Conservation (phyloP, 257 asterid species). For the Leptodermis oblonga region DNA sequence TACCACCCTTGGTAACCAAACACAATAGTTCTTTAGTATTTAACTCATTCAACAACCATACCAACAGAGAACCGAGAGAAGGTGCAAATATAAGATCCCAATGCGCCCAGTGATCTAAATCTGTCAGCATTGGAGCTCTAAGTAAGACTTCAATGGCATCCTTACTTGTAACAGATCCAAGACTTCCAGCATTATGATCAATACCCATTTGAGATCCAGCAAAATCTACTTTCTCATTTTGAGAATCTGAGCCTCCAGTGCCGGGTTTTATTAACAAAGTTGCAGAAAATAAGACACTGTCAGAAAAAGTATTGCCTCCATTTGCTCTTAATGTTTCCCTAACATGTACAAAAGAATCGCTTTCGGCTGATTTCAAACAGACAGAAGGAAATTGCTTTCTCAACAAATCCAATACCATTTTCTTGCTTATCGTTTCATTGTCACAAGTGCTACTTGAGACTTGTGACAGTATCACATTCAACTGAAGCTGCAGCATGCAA, state of each 20-base stretch:
- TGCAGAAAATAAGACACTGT: slow-evolving; percentile 63
- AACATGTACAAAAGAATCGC: slow-evolving; percentile 30
- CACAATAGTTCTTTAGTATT: slow-evolving; percentile 64
- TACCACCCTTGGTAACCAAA: slow-evolving; percentile 74
- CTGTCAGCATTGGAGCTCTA: slow-evolving; percentile 85
- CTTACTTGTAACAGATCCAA: slow-evolving; percentile 47
- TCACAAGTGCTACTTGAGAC: slow-evolving; percentile 48
- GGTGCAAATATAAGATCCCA: slow-evolving; percentile 87
- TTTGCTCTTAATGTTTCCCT: slow-evolving; percentile 31
- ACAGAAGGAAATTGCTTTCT: slow-evolving; percentile 72
- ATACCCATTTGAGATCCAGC: slow-evolving; percentile 22
- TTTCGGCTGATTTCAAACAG: slow-evolving; percentile 52
- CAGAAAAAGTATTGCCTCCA: slow-evolving; percentile 32
- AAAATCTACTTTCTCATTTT: slow-evolving; percentile 33
- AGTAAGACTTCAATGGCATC: slow-evolving; percentile 65
- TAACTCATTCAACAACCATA: slow-evolving; percentile 80
- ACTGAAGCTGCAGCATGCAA: slow-evolving; percentile 62
- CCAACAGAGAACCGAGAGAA: slow-evolving; percentile 80
- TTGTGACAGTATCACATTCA: slow-evolving; percentile 67
- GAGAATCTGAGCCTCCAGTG: slow-evolving; percentile 29
- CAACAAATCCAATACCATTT: slow-evolving; percentile 53
- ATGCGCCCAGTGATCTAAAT: slow-evolving; percentile 76
- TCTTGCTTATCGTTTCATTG: slow-evolving; percentile 37
- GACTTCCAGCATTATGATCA: slow-evolving; percentile 32
- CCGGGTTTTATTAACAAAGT: slow-evolving; percentile 42